These are phyloP conservation scores for Endoconidiophora laricicola DNA, from an alignment of 2,329 filamentous ascomycete species.

Conservation along the genomic window DNA sequence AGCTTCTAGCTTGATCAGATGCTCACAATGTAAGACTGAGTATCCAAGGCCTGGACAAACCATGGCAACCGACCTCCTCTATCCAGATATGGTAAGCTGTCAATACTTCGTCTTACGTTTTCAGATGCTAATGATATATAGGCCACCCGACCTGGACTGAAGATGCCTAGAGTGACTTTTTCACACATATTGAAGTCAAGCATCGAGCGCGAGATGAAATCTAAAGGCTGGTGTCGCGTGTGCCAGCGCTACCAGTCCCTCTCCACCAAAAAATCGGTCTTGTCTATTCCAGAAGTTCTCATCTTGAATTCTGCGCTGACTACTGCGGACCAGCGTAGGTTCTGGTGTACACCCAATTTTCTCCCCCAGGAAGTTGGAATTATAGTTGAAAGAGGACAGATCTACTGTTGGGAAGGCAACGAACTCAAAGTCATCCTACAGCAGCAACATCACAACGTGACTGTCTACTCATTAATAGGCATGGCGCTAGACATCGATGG, in stretches of 20 bases:
- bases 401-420: constrained; percentile 88
- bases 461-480: constrained; percentile 81
- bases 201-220: constrained; percentile 75
- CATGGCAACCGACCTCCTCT: constrained; percentile 73
- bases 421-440: constrained; percentile 69
- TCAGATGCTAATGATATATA: neutral
- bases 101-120: neutral
- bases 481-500: constrained; percentile 81
- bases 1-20: constrained; percentile 59
- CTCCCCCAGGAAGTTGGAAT: constrained; percentile 88
- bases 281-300: constrained; percentile 67
- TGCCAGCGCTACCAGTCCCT: constrained; percentile 86
- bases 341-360: constrained; percentile 85
- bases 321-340: constrained; percentile 52
- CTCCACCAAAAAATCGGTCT: constrained; percentile 68
- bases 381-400: constrained; percentile 76
- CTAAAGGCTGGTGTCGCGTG: constrained; percentile 80
- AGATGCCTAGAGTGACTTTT: constrained; percentile 48
- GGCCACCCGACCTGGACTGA: constrained; percentile 25
- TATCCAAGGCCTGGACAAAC: constrained; percentile 64
- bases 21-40: constrained; percentile 75
- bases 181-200: constrained; percentile 85
- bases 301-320: constrained; percentile 72
- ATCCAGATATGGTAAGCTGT: constrained; percentile 32
- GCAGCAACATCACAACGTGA: constrained; percentile 61